Conservation (phyloP, 139 green algal species). For the Ulvella scutata region DNA sequence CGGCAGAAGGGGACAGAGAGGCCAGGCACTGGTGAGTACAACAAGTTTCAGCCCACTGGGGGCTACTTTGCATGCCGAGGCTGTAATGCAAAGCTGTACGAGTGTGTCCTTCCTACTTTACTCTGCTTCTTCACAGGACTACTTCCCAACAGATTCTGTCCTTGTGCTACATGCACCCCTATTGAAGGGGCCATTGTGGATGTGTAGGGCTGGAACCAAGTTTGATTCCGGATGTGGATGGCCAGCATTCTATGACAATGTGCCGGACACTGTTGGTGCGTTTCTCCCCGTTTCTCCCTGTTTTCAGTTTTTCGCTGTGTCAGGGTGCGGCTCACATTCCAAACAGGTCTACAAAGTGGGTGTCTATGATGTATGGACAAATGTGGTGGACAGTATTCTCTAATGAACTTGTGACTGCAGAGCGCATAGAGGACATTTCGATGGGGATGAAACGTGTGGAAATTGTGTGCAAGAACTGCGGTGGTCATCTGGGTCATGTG, state of each 20-base stretch:
- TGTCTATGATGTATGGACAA: conserved; percentile 3
- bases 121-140: neutral
- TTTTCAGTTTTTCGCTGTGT: too few relatives aligned
- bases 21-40: conserved; percentile 61
- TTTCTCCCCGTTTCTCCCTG: too few relatives aligned
- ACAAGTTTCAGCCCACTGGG: conserved; percentile 50
- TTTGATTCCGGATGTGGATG: conserved; percentile 92
- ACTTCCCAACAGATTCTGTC: neutral
- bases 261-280: conserved; percentile 11
- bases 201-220: conserved; percentile 68
- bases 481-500: conserved; percentile 89
- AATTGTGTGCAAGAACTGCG: conserved; percentile 73
- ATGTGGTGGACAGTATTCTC: neutral
- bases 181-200: neutral
- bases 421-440: conserved; percentile 39
- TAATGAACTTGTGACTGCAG: conserved; percentile 24
- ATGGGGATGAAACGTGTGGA: conserved; percentile 44
- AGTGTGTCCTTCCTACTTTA: conserved; percentile 15
- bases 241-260: conserved; percentile 80
- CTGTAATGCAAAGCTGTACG: conserved; percentile 57
- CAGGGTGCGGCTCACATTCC: neutral
- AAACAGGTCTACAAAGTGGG: conserved; percentile 19
- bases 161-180: too few relatives aligned
- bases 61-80: conserved; percentile 38
- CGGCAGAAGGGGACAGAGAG: conserved; percentile 85